phyloP scores from a whole-genome alignment of 345 rosid species.

The Reutealis trisperma region DNA sequence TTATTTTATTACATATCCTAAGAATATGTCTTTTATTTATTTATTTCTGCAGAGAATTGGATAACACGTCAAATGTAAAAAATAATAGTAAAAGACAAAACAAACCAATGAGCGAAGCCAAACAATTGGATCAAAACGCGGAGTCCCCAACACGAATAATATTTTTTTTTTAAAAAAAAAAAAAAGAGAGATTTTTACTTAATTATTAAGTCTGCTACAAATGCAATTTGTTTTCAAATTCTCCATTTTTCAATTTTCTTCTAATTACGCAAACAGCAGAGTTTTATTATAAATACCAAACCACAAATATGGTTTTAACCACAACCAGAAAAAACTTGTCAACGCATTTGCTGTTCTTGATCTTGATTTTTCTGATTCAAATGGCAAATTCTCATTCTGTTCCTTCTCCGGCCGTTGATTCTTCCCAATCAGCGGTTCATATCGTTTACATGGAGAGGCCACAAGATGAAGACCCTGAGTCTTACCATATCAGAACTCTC shows the following conservation, averaged over 20 bases:
- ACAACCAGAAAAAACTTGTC: no score
- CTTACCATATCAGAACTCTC: conserved; percentile 70
- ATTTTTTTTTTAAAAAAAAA: no score
- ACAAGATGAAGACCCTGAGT: conserved; percentile 58
- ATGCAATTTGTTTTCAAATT: no score
- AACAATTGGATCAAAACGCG: background rate
- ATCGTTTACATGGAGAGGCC: conserved; percentile 82
- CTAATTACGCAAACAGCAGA: no score
- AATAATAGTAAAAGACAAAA: background rate
- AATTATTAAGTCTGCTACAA: background rate
- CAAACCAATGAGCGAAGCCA: background rate
- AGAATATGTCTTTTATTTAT: no score
- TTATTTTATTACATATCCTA: no score
- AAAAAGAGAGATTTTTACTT: no score
- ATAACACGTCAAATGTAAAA: no score
- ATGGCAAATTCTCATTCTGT: conserved; percentile 12
- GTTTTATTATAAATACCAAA: no score
- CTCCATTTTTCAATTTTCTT: no score
- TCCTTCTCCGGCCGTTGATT: conserved; percentile 34
- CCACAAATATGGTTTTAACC: no score
- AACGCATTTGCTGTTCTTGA: background rate
- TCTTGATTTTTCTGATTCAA: background rate
- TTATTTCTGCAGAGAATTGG: no score
- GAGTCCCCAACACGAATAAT: background rate
- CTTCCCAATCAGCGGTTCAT: conserved; percentile 56